Evolutionary conservation across 305 asterid species (phyloP), one percentile per base, ranked within the genome.

Genomic region (Fraxinus platypoda): DNA sequence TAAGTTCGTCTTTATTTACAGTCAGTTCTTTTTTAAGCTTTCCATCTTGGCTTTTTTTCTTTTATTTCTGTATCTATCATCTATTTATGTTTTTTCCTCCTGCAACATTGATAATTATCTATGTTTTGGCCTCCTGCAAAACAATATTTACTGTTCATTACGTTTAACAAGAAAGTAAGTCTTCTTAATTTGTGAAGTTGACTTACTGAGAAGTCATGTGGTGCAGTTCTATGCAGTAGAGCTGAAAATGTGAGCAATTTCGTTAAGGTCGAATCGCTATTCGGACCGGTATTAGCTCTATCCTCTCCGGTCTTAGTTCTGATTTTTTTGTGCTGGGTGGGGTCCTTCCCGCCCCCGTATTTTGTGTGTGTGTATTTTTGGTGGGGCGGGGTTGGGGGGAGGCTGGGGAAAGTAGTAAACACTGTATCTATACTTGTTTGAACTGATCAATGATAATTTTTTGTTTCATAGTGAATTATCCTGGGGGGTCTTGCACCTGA

Each of bases 211-310:
- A 49, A 31, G 17, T 8, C 79, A 3, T 79, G 82, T 68, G 74
- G n/a, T 87, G 93, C 92, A 95, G 98, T 93, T 89, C 81, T 95
- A 43, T 91, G 97, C 91, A 90, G 94, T 86, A 93, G 99, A 88
- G 92, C 94, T 70, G 94, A 92, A 82, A 89, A 84, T 79, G 98
- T 93, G 88, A 94, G 99, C 91, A 94, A 95, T 86, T 95, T 95
- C 78, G 91, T 92, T 54, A 94, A 90, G 85, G 93, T 90, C 66
- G 99, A 95, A 87, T 89, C 97, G 2, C 86, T 95, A 23, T 94
- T 93, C 79, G 99, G 97, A 74, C 90, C 90, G 81, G 99, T 95
- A 91, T 78, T 68, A 9, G 19, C 75, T 68, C 21, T 30, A 1
- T 68, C 75, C 21, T 68, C 35, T 30, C 74, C 19, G 9, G 75